A percentile compares a stretch with the other conserved stretches of the same genome.
phyloP scores from a whole-genome alignment of 148 eudicot species.

The Selenicereus undatus region DNA sequence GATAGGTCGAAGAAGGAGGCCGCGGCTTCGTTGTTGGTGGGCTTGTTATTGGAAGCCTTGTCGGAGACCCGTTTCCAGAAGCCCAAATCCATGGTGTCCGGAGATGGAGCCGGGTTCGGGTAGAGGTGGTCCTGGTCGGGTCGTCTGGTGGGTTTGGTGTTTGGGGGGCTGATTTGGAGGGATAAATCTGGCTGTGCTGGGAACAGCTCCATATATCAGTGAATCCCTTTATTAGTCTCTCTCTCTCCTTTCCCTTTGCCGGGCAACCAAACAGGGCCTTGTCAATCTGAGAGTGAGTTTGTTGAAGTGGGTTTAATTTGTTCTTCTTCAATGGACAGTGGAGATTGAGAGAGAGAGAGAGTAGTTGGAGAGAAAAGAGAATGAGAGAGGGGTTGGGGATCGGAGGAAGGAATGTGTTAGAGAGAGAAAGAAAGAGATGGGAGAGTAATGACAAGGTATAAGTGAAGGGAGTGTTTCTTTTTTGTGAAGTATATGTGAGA shows the following conservation, averaged over 20 bases:
- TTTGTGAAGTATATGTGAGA: constrained; percentile 91
- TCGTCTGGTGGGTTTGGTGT: constrained; percentile 35
- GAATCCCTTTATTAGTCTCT: not conserved
- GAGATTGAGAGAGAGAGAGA: not conserved
- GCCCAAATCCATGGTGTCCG: constrained; percentile 39
- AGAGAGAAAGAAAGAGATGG: constrained; percentile 30
- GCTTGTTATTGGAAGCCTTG: constrained; percentile 31
- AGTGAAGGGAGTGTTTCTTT: constrained; percentile 59
- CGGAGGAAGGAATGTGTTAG: constrained; percentile 13
- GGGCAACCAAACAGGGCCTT: not conserved
- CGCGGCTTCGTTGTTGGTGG: not conserved
- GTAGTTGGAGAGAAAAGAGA: not conserved
- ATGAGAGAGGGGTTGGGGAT: constrained; percentile 29
- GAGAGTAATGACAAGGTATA: constrained; percentile 42
- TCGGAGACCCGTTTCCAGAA: constrained; percentile 47
- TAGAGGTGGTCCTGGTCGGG: not conserved
- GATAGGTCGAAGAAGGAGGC: constrained; percentile 34
- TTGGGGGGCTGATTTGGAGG: constrained; percentile 91
- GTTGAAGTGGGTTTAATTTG: too few species aligned
- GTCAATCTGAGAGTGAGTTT: not conserved
- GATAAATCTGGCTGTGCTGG: constrained; percentile 97
- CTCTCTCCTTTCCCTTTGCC: not conserved
- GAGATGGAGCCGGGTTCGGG: not conserved
- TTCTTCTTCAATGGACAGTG: not conserved
- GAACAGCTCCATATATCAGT: constrained; percentile 65